Evolutionary conservation across 441 rosid species (phyloP).

Genomic region (Bocquillonia castaneifolia): DNA sequence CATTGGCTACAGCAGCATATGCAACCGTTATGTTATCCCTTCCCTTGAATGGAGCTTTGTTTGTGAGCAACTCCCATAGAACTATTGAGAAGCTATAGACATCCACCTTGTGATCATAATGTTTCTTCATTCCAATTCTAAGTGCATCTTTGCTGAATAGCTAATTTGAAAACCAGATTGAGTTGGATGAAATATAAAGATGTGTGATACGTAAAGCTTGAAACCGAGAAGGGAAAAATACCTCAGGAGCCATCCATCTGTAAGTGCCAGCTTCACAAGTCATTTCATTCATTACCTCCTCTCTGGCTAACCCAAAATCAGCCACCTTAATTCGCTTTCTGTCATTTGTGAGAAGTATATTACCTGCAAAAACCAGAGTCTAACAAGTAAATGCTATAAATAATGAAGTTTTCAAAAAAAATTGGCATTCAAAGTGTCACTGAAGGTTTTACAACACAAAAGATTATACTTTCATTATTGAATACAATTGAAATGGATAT

Average conservation of each 20-base stretch:
- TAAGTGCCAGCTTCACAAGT: constrained; percentile 66
- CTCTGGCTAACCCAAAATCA: constrained; percentile 62
- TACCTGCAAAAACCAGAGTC: constrained; percentile 32
- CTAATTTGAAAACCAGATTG: constrained; percentile 25
- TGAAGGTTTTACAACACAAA: background rate
- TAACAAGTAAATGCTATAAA: background rate
- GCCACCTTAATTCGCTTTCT: constrained; percentile 40
- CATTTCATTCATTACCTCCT: constrained; percentile 39
- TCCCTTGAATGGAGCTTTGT: constrained; percentile 44
- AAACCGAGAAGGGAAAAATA: constrained; percentile 18
- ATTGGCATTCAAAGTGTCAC: background rate
- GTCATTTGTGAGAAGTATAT: constrained; percentile 51
- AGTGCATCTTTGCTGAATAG: constrained; percentile 42
- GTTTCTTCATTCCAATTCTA: constrained; percentile 46
- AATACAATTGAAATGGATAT: background rate
- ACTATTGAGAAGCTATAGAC: constrained; percentile 65
- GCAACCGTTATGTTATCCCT: constrained; percentile 24
- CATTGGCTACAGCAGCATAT: constrained; percentile 41
- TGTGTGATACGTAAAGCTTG: background rate
- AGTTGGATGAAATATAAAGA: constrained; percentile 13
- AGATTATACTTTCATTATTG: background rate
- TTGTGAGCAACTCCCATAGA: constrained; percentile 64
- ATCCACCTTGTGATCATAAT: constrained; percentile 70
- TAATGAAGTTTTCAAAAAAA: background rate
- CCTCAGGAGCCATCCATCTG: constrained; percentile 86